Evolutionary conservation across 495 filamentous ascomycete genomes (phyloP), one percentile per base, ranked within the genome.

Genomic region (Beverwykella pulmonaria): DNA sequence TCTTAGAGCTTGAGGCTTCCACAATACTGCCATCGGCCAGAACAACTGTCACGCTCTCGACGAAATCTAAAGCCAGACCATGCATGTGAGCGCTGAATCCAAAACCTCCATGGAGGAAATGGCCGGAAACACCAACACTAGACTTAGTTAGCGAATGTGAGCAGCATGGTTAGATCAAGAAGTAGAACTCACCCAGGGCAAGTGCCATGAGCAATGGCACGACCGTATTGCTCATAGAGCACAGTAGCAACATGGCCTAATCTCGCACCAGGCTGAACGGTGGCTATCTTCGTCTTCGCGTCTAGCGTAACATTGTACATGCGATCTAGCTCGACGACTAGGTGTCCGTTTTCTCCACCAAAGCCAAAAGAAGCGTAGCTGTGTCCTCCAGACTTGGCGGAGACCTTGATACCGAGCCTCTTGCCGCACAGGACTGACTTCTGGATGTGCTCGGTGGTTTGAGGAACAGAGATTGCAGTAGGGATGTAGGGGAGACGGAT

Each of bases 301-400:
- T 91, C 83, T 57, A 85, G 75, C 9, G 60, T 70, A 59, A 88
- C 58, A 1, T 53, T 55, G 32, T 79, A 67, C 63, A 87, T 78
- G 32, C 81, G 81, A 58, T 82, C 69, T 67, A 88, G 72, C 61
- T 87, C 83, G 62, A 88, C 77, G 69, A 84, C 79, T 17, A 88
- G 74, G 34, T 79, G 82, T n/a, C 85, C 84, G 69, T 83, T 74
- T 10, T 75, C 67, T 12, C 83, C 82, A 19, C 84, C 82, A 63
- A 49, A 67, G 75, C 76, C 76, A 67, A 82, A 82, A 6, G 84
- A 86, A 1, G 79, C 86, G 75, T 88, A 91, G 20, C 87, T 90
- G 71, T 92, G 90, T 0, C 90, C 90, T 15, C 90, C 90, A 29
- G 84, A 85, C 67, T 82, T 85, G 10, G 89, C 79, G 67, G 90